Percentiles rank a stretch among this genome's conserved stretches.
phyloP scores from a whole-genome alignment of 257 asterid genomes.

The Ballota nigra region DNA sequence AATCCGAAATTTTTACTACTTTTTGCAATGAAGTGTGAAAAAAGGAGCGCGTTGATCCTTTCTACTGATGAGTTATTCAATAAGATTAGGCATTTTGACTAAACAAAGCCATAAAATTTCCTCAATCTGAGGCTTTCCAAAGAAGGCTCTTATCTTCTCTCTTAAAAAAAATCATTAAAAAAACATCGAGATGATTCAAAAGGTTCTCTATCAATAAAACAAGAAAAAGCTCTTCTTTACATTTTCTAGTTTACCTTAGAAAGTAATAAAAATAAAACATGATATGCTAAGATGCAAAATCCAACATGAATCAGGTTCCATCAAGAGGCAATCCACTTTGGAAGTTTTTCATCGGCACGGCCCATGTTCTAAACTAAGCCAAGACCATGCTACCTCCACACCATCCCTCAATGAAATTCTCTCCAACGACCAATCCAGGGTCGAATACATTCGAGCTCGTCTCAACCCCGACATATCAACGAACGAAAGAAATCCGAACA shows the following conservation, averaged over 20 bases:
- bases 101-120: neutral
- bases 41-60: neutral
- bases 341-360: slow-evolving; percentile 54
- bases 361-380: slow-evolving; percentile 42
- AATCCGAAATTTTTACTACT: neutral
- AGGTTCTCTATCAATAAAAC: neutral
- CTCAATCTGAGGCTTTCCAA: neutral
- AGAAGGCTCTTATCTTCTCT: neutral
- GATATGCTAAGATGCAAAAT: neutral
- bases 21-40: neutral
- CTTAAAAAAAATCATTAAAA: no score
- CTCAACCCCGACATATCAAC: slow-evolving; percentile 11
- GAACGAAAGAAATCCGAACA: neutral
- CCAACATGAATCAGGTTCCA: slow-evolving; percentile 40
- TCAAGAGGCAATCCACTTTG: slow-evolving; percentile 44
- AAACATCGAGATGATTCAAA: neutral
- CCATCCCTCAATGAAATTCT: slow-evolving; percentile 43
- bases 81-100: neutral
- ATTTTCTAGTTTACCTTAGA: neutral
- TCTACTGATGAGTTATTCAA: neutral
- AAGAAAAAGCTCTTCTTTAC: neutral
- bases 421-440: slow-evolving; percentile 49
- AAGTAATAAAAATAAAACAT: neutral
- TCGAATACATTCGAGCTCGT: slow-evolving; percentile 46
- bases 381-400: slow-evolving; percentile 17